phyloP scores from a whole-genome alignment of 805 yeast genomes.

The Lipomyces orientalis region DNA sequence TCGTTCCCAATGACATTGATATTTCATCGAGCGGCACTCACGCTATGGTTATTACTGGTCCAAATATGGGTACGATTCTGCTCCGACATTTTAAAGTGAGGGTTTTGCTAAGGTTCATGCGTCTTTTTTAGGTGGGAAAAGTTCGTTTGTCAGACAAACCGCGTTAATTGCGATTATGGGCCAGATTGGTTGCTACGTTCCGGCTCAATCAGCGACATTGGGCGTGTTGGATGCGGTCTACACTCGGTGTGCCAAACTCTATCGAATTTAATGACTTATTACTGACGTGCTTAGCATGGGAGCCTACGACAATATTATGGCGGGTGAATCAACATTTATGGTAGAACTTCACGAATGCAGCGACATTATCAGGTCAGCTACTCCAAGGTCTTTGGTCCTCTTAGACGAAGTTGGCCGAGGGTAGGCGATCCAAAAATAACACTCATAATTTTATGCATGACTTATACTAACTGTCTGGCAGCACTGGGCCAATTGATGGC shows the following conservation, averaged over 20 bases:
- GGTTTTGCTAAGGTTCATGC: not conserved
- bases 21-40: conserved; percentile 57
- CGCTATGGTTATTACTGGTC: conserved; percentile 75
- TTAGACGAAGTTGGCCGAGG: conserved; percentile 83
- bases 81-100: not conserved
- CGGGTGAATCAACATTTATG: conserved; percentile 83
- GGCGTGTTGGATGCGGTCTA: conserved; percentile 68
- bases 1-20: conserved; percentile 69
- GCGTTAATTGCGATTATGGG: conserved; percentile 74
- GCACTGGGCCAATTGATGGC: conserved; percentile 74
- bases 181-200: conserved; percentile 78
- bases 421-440: conserved; percentile 1
- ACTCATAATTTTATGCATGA: not conserved
- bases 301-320: conserved; percentile 75
- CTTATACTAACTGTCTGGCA: not conserved
- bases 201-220: conserved; percentile 63
- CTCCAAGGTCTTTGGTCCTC: conserved; percentile 62
- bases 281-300: conserved; percentile 66
- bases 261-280: not conserved
- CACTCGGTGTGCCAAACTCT: conserved; percentile 43
- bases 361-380: conserved; percentile 58
- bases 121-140: conserved; percentile 66
- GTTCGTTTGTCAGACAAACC: conserved; percentile 74
- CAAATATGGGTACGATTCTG: conserved; percentile 51
- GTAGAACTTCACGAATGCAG: conserved; percentile 73